These are phyloP conservation scores for Penicillium silybi DNA, from an alignment of 495 filamentous ascomycete species.

Conservation along the genomic window DNA sequence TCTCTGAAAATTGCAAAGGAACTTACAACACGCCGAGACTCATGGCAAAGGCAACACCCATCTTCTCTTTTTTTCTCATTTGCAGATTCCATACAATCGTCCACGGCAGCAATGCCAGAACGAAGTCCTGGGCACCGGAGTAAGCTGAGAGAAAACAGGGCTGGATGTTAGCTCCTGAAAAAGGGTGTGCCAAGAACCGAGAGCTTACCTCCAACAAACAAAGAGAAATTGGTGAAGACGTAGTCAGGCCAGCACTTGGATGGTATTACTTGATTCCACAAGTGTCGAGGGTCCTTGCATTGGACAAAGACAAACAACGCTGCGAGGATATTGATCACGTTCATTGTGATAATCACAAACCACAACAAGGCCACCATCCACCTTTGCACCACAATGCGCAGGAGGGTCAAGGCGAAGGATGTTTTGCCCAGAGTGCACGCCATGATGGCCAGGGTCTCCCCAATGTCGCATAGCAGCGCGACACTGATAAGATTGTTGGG, in stretches of 20 bases:
- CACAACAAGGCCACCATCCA: constrained; percentile 17
- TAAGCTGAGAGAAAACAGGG: constrained; percentile 9
- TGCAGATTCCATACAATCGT: constrained; percentile 21
- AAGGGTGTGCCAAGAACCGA: not conserved
- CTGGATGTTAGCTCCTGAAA: not conserved
- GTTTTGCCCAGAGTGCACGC: constrained; percentile 21
- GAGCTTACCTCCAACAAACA: constrained; percentile 18
- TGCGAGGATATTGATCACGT: constrained; percentile 15
- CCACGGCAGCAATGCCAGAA: constrained; percentile 19
- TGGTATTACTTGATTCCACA: constrained; percentile 16
- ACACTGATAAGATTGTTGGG: constrained; percentile 17
- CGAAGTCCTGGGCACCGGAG: constrained; percentile 20
- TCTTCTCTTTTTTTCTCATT: constrained; percentile 21
- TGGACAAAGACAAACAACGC: constrained; percentile 18
- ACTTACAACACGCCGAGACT: constrained; percentile 23
- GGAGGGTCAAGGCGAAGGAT: constrained; percentile 17
- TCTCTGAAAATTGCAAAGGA: not conserved
- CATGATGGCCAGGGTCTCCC: constrained; percentile 20
- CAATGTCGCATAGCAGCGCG: constrained; percentile 19
- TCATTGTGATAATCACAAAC: constrained; percentile 23
- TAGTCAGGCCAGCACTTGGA: constrained; percentile 18
- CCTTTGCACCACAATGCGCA: constrained; percentile 17
- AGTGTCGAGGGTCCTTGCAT: constrained; percentile 19
- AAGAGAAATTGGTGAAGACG: constrained; percentile 19
- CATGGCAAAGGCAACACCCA: constrained; percentile 19